A percentile compares a stretch with the other conserved stretches of the same genome.
phyloP scores from a whole-genome alignment of 1,284 basidiomycete genomes.

The Testicularia cyperi region DNA sequence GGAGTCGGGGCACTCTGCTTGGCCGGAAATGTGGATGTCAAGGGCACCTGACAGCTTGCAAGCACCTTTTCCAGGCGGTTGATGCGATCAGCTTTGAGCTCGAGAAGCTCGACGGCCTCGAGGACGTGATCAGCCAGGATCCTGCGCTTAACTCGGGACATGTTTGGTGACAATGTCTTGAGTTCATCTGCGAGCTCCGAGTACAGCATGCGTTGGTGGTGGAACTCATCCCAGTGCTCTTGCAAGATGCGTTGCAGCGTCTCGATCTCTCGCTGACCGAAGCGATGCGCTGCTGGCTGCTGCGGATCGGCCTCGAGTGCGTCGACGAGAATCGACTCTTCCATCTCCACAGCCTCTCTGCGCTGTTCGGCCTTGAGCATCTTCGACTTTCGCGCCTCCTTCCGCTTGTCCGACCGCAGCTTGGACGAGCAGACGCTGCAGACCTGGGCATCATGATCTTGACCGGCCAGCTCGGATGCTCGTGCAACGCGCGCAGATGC shows the following conservation, averaged over 20 bases:
- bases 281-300: neutral
- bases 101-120: conserved; percentile 52
- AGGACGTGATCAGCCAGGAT: conserved; percentile 54
- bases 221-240: conserved; percentile 55
- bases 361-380: conserved; percentile 13
- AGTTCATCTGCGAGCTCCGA: conserved; percentile 57
- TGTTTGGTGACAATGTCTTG: conserved; percentile 45
- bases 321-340: conserved; percentile 24
- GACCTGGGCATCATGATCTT: conserved; percentile 8
- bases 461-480: neutral
- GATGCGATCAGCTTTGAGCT: conserved; percentile 52
- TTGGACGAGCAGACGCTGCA: conserved; percentile 33
- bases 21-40: too few relatives aligned
- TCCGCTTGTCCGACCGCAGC: conserved; percentile 8
- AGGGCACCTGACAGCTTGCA: too few relatives aligned
- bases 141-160: conserved; percentile 38
- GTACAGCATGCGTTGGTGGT: conserved; percentile 53
- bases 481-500: conserved; percentile 15
- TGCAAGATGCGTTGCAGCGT: conserved; percentile 21
- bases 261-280: neutral
- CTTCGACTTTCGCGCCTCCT: conserved; percentile 14
- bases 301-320: neutral
- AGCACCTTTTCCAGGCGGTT: conserved; percentile 30
- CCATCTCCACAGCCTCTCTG: conserved; percentile 12
- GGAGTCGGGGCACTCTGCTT: too few relatives aligned